Conservation (phyloP, 805 yeast species). For the Starmerella kuoi region DNA sequence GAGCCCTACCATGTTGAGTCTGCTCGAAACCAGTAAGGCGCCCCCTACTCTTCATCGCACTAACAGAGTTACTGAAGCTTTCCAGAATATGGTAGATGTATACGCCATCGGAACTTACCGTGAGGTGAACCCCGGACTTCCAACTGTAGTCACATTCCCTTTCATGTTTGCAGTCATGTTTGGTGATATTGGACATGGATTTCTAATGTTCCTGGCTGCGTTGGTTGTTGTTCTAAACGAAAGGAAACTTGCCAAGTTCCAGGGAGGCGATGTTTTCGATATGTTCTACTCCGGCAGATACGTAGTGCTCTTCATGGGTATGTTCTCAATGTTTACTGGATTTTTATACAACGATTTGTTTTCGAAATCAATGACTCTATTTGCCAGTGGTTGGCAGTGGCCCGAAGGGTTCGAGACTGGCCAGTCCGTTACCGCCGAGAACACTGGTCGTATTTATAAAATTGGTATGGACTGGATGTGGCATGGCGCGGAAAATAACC, state of each 20-base stretch:
- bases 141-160: conserved; percentile 91
- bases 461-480: conserved; percentile 88
- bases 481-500: conserved; percentile 93
- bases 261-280: conserved; percentile 86
- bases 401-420: conserved; percentile 54
- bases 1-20: conserved; percentile 37
- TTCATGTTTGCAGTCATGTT: conserved; percentile 98
- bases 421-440: conserved; percentile 53
- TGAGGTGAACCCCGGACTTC: conserved; percentile 91
- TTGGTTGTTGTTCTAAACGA: conserved; percentile 61
- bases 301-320: conserved; percentile 81
- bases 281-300: conserved; percentile 95
- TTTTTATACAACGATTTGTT: conserved; percentile 85
- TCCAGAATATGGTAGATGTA: conserved; percentile 88
- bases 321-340: conserved; percentile 92
- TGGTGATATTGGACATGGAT: conserved; percentile 96
- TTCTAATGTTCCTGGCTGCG: conserved; percentile 66
- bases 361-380: conserved; percentile 79
- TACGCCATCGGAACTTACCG: conserved; percentile 88
- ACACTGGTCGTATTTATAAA: conserved; percentile 54
- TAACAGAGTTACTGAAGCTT: conserved; percentile 88
- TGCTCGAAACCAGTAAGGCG: conserved; percentile 52
- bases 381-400: conserved; percentile 89
- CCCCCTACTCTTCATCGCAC: conserved; percentile 94
- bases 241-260: conserved; percentile 48